Evolutionary conservation across 2,329 filamentous ascomycete genomes (phyloP), one percentile per base, ranked within the genome.

Genomic region (Ilyonectria robusta): DNA sequence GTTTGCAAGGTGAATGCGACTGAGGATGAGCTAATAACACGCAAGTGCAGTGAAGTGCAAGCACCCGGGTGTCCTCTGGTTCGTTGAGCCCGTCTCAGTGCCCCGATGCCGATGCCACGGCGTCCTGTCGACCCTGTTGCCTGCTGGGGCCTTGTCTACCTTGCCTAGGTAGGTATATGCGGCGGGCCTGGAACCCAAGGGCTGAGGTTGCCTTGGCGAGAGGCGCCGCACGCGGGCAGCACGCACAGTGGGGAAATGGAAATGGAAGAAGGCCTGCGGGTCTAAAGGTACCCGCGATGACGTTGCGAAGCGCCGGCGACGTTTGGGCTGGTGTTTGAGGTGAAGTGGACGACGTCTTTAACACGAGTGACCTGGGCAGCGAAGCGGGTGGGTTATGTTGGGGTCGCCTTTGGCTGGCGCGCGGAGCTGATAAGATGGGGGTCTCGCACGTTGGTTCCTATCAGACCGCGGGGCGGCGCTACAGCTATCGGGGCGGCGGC

Each of bases 1-100:
- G 61, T 58, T 63, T 54, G 61, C 35, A 29, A 35, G 55, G 48
- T 54, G 54, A 50, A 57, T 26, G 63, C 29, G 57, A 60, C 56
- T 19, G 44, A 51, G 51, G 37, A 54, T 65, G 63, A 65, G 63
- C 57, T 61, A 65, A 65, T 62, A 62, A 47, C 26, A 56, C 50
- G 50, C 59, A 26, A 47, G 47, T 31, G 26, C 50, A 65, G 44
- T 15, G 50, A 61, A 51, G 63, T 35, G 26, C 26, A 21, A 51
- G 62, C 62, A 35, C 44, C 35, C 26, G 44, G 59, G 19, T 35
- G 50, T 37, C 10, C 29, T 54, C 26, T 60, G 57, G 56, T 60
- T 60, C 58, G 62, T 31, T 50, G 50, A 59, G 29, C 17, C 33
- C 48, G 50, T 37, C 10, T 35, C 50, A 53, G 17, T 53, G n/a